Evolutionary conservation across 345 rosid genomes (phyloP).

Genomic region (Atalantia buxifolia): DNA sequence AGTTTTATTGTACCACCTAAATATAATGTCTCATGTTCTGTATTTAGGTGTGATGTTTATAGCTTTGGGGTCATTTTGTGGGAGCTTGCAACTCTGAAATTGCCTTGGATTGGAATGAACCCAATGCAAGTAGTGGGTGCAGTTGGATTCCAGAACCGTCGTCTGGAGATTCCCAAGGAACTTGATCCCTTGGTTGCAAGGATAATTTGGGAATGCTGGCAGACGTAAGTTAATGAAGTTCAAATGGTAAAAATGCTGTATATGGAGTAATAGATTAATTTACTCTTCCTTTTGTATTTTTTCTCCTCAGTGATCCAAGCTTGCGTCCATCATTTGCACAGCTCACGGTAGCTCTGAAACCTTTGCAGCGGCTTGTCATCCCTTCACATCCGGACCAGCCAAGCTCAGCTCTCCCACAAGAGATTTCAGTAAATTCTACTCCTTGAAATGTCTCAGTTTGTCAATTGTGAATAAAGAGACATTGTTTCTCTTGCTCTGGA

Average conservation of each 20-base stretch:
- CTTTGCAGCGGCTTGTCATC: slow-evolving; percentile 72
- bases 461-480: slow-evolving; percentile 39
- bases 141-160: slow-evolving; percentile 95
- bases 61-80: slow-evolving; percentile 97
- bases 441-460: slow-evolving; percentile 36
- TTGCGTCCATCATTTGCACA: slow-evolving; percentile 85
- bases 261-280: not conserved
- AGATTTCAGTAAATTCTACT: slow-evolving; percentile 58
- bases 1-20: not conserved
- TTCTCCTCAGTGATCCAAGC: slow-evolving; percentile 68
- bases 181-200: slow-evolving; percentile 84
- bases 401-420: slow-evolving; percentile 42
- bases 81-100: slow-evolving; percentile 93
- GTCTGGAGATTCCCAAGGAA: slow-evolving; percentile 95
- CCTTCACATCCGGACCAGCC: slow-evolving; percentile 56
- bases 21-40: slow-evolving; percentile 12
- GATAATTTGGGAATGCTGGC: slow-evolving; percentile 95
- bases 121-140: slow-evolving; percentile 99
- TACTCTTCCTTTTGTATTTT: not conserved
- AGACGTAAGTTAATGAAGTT: slow-evolving; percentile 54
- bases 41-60: slow-evolving; percentile 87
- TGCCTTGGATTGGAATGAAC: slow-evolving; percentile 99
- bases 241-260: not conserved
- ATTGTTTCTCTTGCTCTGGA: slow-evolving; percentile 12
- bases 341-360: slow-evolving; percentile 64